Evolutionary conservation across 2,329 filamentous ascomycete genomes (phyloP).

Genomic region (Fusarium phyllophilum): DNA sequence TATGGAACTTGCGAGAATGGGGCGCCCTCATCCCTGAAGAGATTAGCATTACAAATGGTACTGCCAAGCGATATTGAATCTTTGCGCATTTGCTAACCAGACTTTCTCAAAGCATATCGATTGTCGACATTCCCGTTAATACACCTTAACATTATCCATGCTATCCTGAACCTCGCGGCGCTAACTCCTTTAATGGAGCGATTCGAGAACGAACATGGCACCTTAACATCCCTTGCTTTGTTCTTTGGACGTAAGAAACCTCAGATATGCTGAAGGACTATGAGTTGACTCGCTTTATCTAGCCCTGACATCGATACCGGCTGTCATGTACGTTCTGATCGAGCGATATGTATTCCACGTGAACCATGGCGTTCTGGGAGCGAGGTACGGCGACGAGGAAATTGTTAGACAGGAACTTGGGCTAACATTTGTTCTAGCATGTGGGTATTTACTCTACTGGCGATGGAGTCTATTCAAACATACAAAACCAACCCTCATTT

Average conservation of each 20-base stretch:
- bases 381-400: constrained; percentile 69
- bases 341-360: constrained; percentile 77
- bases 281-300: constrained; percentile 24
- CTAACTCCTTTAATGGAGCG: constrained; percentile 89
- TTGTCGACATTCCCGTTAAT: constrained; percentile 92
- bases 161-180: constrained; percentile 80
- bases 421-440: constrained; percentile 64
- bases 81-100: constrained; percentile 6
- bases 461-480: constrained; percentile 86
- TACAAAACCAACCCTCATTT: constrained; percentile 85
- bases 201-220: constrained; percentile 93
- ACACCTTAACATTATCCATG: constrained; percentile 83
- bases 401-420: background rate
- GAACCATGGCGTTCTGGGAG: constrained; percentile 81
- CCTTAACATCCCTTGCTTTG: constrained; percentile 83
- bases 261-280: background rate
- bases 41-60: constrained; percentile 77
- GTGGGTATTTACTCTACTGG: constrained; percentile 91
- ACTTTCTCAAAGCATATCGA: constrained; percentile 75
- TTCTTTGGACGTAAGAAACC: constrained; percentile 87
- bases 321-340: constrained; percentile 80
- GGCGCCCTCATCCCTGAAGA: constrained; percentile 81
- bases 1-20: constrained; percentile 80
- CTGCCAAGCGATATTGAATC: background rate
- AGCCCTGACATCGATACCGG: constrained; percentile 86